These are phyloP conservation scores for Cichorium intybus DNA, from an alignment of 140 eudicot genomes.

Conservation along the genomic window DNA sequence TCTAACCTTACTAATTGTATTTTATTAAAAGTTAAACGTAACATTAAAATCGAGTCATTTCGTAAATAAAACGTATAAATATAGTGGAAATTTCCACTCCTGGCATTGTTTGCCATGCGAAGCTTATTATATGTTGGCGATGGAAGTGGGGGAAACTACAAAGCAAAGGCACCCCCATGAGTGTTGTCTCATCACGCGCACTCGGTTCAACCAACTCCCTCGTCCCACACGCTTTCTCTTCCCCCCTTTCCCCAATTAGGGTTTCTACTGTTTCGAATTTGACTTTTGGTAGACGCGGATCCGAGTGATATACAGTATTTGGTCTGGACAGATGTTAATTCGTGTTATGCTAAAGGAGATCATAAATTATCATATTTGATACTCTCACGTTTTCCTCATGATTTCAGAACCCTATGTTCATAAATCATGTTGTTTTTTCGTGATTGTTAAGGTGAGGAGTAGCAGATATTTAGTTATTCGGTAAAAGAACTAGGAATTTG, in stretches of 20 bases:
- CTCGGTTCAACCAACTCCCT: neutral
- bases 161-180: neutral
- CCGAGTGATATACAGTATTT: conserved; percentile 16
- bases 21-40: neutral
- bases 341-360: neutral
- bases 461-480: neutral
- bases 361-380: neutral
- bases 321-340: conserved; percentile 3
- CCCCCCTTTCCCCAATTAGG: conserved; percentile 15
- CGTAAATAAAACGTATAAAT: neutral
- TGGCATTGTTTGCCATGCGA: conserved; percentile 17
- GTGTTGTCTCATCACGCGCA: conserved; percentile 40
- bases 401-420: conserved; percentile 6
- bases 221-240: conserved; percentile 15
- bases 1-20: neutral
- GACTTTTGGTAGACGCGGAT: conserved; percentile 8
- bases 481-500: neutral
- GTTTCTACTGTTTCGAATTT: conserved; percentile 12
- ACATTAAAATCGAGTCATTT: neutral
- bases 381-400: conserved; percentile 5
- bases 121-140: neutral
- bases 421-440: neutral
- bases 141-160: conserved; percentile 4
- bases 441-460: neutral
- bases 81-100: neutral